These are phyloP conservation scores for Solanum acaule DNA, from an alignment of 257 asterid species.

Conservation along the genomic window DNA sequence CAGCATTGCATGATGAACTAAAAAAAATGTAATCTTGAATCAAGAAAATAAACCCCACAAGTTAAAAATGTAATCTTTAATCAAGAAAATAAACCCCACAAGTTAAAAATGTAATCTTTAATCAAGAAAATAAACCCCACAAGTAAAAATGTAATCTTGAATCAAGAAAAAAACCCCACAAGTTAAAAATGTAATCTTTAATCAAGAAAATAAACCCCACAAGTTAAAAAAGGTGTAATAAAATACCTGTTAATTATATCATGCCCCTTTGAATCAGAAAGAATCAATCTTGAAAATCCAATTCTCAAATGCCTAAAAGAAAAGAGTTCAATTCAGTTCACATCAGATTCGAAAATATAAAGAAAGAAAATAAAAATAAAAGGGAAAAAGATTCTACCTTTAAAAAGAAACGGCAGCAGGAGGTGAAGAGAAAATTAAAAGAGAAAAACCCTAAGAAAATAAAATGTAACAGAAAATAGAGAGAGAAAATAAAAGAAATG, in stretches of 20 bases:
- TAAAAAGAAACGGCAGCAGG: background rate
- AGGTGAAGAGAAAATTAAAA: conserved; percentile 4
- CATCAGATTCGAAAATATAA: background rate
- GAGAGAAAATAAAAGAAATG: background rate
- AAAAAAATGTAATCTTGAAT: background rate
- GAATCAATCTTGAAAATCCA: background rate
- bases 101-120: background rate
- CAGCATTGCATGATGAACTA: conserved; percentile 1
- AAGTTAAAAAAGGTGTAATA: background rate
- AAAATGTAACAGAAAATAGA: conserved; percentile 9
- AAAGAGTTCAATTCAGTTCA: background rate
- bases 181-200: background rate
- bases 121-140: too few species aligned
- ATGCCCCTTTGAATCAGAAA: background rate
- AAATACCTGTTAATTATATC: conserved; percentile 1
- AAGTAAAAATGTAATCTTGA: too few species aligned
- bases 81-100: background rate
- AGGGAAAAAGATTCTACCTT: conserved; percentile 2
- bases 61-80: background rate
- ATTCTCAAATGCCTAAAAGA: background rate
- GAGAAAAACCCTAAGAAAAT: conserved; percentile 26
- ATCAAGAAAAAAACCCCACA: background rate
- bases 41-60: background rate
- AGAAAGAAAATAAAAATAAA: background rate
- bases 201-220: background rate